Conservation (phyloP, 2,329 filamentous ascomycete species). For the Claviceps digitariae region DNA sequence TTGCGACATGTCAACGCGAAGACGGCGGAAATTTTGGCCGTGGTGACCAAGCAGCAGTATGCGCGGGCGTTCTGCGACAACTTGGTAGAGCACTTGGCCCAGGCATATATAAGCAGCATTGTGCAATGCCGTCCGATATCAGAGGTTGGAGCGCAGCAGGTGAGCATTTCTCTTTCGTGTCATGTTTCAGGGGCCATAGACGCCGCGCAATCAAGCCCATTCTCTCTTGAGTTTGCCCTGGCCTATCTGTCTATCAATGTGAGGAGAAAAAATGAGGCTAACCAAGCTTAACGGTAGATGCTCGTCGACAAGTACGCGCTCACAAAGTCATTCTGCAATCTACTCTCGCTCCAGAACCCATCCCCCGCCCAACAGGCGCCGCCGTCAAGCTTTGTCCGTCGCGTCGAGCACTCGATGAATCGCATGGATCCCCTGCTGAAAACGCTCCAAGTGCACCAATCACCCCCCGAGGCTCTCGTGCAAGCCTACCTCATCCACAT, state of each 20-base stretch:
- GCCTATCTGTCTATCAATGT: not conserved
- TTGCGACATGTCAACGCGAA: constrained; percentile 58
- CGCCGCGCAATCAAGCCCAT: too few species aligned
- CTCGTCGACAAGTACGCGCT: constrained; percentile 87
- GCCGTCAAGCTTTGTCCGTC: constrained; percentile 60
- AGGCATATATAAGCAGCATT: constrained; percentile 67
- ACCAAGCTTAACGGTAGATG: constrained; percentile 45
- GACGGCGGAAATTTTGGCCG: constrained; percentile 58
- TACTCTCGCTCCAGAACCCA: constrained; percentile 51
- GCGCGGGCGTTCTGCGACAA: constrained; percentile 91
- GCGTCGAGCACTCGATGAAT: constrained; percentile 70
- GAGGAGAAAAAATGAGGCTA: not conserved
- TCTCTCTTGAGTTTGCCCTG: too few species aligned
- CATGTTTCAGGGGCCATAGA: too few species aligned
- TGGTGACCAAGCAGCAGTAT: constrained; percentile 84
- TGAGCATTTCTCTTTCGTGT: constrained; percentile 23
- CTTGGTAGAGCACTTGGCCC: constrained; percentile 76
- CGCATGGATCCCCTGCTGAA: constrained; percentile 89
- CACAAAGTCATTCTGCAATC: constrained; percentile 61
- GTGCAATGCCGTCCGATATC: constrained; percentile 84
- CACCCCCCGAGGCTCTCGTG: constrained; percentile 83
- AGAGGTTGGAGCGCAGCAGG: constrained; percentile 87
- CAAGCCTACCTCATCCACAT: constrained; percentile 98
- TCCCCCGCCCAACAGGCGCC: constrained; percentile 26
- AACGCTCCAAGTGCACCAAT: constrained; percentile 84